These are phyloP conservation scores for Pythium diclinum DNA, from an alignment of 352 stramenopile species.

Conservation along the genomic window DNA sequence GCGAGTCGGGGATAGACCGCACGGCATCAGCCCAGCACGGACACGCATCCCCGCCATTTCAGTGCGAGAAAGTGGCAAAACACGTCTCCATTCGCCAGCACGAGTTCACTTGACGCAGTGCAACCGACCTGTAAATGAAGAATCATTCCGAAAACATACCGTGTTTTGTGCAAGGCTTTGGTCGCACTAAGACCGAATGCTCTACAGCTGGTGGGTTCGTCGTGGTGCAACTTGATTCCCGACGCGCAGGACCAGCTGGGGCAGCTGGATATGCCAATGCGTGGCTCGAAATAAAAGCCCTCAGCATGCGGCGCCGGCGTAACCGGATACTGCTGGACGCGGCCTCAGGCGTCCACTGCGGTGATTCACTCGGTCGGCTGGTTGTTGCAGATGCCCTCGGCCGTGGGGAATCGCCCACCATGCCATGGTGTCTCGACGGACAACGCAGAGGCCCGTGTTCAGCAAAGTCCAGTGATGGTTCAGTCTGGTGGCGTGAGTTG, in stretches of 20 bases:
- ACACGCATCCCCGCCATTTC: not conserved
- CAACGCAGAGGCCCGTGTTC: not conserved
- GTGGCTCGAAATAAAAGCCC: slow-evolving; percentile 21
- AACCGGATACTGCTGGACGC: slow-evolving; percentile 21
- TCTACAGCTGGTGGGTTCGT: slow-evolving; percentile 11
- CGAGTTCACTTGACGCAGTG: not conserved
- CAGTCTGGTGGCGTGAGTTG: not conserved
- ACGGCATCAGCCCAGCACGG: not conserved
- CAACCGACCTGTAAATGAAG: too few species aligned
- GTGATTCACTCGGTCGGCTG: not conserved
- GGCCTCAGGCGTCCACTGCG: not conserved
- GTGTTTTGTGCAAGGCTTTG: not conserved
- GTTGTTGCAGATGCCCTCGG: not conserved
- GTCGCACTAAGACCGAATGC: not conserved
- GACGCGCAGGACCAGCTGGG: slow-evolving; percentile 8
- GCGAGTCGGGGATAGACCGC: slow-evolving; percentile 17
- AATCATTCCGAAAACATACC: not conserved
- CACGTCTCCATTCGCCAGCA: not conserved
- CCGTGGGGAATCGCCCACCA: too few species aligned
- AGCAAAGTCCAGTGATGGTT: not conserved
- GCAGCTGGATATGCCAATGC: slow-evolving; percentile 11
- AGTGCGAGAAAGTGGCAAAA: slow-evolving; percentile 4
- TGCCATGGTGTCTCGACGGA: not conserved
- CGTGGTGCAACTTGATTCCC: slow-evolving; percentile 20
- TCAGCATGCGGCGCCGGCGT: not conserved